phyloP scores from a whole-genome alignment of 2,329 filamentous ascomycete genomes.

The Aureobasidium sp. region DNA sequence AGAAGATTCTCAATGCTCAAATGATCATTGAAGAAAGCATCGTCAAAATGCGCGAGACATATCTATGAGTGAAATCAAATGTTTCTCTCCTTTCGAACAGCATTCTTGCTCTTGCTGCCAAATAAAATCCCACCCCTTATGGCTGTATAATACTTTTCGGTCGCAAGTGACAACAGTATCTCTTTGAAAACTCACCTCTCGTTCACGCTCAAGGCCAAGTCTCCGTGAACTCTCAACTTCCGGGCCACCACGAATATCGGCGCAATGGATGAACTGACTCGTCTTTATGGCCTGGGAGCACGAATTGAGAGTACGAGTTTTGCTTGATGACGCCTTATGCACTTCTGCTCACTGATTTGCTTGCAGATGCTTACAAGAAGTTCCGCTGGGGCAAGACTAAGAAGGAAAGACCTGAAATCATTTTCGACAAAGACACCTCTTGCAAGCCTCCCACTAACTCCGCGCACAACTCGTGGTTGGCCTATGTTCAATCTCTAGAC shows the following conservation, averaged over 20 bases:
- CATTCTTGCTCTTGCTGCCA: too few species aligned
- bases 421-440: background rate
- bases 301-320: background rate
- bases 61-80: background rate
- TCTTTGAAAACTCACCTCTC: too few species aligned
- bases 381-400: background rate
- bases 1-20: too few species aligned
- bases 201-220: too few species aligned
- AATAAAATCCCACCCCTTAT: too few species aligned
- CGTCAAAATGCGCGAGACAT: background rate
- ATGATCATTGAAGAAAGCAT: background rate
- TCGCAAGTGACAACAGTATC: too few species aligned
- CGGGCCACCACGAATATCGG: too few species aligned
- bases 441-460: background rate
- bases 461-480: background rate
- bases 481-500: background rate
- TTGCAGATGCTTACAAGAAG: background rate
- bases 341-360: background rate
- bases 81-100: background rate
- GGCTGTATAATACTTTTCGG: too few species aligned
- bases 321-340: background rate
- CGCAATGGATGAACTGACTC: too few species aligned
- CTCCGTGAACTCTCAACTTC: too few species aligned
- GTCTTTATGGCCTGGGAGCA: background rate
- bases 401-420: background rate